phyloP scores from a whole-genome alignment of 1,284 basidiomycete genomes.

The Dichomitus squalens region DNA sequence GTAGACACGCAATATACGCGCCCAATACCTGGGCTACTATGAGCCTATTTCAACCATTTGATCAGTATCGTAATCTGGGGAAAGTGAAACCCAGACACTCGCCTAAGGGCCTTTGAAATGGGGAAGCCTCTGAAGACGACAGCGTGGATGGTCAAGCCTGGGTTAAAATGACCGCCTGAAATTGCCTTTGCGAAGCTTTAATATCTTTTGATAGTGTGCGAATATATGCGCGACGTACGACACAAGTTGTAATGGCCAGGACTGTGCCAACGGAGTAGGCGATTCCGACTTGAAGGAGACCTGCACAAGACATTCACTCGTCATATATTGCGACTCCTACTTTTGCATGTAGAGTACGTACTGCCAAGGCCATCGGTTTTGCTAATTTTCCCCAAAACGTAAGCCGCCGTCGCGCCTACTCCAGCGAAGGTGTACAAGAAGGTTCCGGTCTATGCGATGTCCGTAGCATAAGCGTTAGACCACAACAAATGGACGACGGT shows the following conservation, averaged over 20 bases:
- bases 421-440: slow-evolving; percentile 60
- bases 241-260: slow-evolving; percentile 48
- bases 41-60: slow-evolving; percentile 47
- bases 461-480: neutral
- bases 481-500: neutral
- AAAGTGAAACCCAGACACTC: slow-evolving; percentile 4
- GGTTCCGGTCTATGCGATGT: slow-evolving; percentile 38
- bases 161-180: slow-evolving; percentile 69
- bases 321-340: neutral
- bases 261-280: slow-evolving; percentile 66
- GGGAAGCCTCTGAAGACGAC: slow-evolving; percentile 60
- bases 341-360: slow-evolving; percentile 35
- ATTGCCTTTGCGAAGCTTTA: slow-evolving; percentile 35
- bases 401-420: slow-evolving; percentile 59
- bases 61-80: neutral
- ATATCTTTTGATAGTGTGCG: neutral
- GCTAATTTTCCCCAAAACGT: slow-evolving; percentile 53
- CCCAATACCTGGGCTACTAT: slow-evolving; percentile 66
- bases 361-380: slow-evolving; percentile 47
- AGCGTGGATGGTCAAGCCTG: slow-evolving; percentile 58
- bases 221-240: slow-evolving; percentile 12
- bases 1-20: slow-evolving; percentile 58
- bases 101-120: slow-evolving; percentile 53
- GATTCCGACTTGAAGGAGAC: slow-evolving; percentile 61
- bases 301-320: slow-evolving; percentile 34